These are phyloP conservation scores for Aureobasidium leucospermi DNA, from an alignment of 2,329 filamentous ascomycete genomes.

Conservation along the genomic window DNA sequence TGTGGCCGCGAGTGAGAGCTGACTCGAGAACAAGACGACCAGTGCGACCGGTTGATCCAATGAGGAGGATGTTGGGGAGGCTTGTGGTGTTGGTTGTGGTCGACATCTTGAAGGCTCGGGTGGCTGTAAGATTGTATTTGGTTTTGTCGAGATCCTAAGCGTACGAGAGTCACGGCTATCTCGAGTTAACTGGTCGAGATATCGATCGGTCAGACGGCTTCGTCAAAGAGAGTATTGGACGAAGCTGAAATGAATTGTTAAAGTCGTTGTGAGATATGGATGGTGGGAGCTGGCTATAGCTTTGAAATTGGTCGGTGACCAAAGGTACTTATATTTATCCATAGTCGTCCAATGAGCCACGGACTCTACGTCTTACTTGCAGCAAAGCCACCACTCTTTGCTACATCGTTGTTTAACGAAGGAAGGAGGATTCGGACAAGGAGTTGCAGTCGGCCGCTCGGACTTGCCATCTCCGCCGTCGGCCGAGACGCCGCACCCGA, in stretches of 20 bases:
- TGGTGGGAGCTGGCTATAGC: background rate
- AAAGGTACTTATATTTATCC: background rate
- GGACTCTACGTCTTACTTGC: background rate
- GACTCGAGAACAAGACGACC: constrained; percentile 37
- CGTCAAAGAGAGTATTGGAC: background rate
- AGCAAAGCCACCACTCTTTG: background rate
- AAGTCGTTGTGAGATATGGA: too few species aligned
- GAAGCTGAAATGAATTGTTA: too few species aligned
- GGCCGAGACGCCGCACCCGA: background rate
- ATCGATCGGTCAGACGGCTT: too few species aligned
- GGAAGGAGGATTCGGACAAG: background rate
- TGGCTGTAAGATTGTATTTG: too few species aligned
- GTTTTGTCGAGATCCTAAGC: too few species aligned
- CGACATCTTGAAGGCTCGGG: background rate
- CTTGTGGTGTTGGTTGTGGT: background rate
- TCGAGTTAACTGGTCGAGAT: too few species aligned
- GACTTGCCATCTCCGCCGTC: background rate
- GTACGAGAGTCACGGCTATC: too few species aligned
- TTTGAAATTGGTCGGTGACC: background rate
- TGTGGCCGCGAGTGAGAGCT: constrained; percentile 34
- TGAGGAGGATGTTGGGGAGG: constrained; percentile 31
- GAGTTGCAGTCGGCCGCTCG: background rate
- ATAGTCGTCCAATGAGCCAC: background rate
- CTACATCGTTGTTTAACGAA: background rate
- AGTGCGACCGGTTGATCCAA: constrained; percentile 41